Evolutionary conservation across 495 filamentous ascomycete species (phyloP).

Genomic region (Hapsidospora chrysogenum): DNA sequence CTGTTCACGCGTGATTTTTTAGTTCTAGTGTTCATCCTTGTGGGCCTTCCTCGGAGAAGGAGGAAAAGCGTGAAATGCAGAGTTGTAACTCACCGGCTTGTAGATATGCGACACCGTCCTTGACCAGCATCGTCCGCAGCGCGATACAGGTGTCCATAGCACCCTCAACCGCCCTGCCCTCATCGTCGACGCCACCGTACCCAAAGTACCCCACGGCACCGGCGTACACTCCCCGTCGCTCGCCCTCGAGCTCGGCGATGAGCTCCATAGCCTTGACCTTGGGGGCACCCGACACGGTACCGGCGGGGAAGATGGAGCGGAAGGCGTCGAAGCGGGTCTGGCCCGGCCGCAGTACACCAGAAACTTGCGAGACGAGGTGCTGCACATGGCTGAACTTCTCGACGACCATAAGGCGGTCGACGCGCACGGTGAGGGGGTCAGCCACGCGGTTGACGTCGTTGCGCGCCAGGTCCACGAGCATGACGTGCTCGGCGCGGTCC

Average conservation of each 20-base stretch:
- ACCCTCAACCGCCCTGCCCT: conserved; percentile 38
- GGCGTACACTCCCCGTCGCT: conserved; percentile 90
- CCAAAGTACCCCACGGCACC: conserved; percentile 94
- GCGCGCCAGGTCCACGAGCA: conserved; percentile 93
- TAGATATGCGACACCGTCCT: conserved; percentile 79
- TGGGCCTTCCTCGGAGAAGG: background rate
- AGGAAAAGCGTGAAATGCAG: background rate
- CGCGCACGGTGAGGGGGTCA: conserved; percentile 72
- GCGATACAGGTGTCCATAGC: conserved; percentile 99
- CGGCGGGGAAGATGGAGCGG: conserved; percentile 88
- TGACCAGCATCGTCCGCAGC: conserved; percentile 89
- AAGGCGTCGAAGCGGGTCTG: conserved; percentile 94
- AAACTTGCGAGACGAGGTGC: conserved; percentile 90
- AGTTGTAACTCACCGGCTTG: conserved; percentile 46
- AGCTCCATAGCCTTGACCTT: conserved; percentile 96
- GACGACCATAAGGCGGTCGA: conserved; percentile 89
- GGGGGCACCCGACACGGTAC: conserved; percentile 84
- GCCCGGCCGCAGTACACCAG: conserved; percentile 60
- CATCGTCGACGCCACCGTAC: conserved; percentile 36
- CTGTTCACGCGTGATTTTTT: conserved; percentile 13
- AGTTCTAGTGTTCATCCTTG: background rate
- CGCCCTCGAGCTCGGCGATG: conserved; percentile 81
- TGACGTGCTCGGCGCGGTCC: conserved; percentile 94
- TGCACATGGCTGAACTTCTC: conserved; percentile 94
- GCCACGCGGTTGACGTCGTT: conserved; percentile 96